A percentile compares a stretch with the other conserved stretches of the same genome.
These are phyloP conservation scores for Aureobasidium sp. DNA, from an alignment of 2,329 filamentous ascomycete species.

Conservation along the genomic window DNA sequence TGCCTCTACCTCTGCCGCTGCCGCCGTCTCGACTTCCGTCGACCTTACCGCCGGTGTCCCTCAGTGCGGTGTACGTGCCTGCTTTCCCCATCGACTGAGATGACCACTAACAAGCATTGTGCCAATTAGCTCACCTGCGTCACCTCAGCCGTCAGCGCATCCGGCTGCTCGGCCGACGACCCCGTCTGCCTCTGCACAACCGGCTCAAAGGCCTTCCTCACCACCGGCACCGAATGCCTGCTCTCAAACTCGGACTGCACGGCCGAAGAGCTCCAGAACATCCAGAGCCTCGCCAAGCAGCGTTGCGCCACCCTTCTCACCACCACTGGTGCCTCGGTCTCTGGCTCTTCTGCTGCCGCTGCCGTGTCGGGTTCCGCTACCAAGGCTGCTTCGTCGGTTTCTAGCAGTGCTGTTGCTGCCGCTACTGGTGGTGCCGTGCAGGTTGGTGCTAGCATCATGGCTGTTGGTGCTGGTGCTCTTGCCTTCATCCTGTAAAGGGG, in stretches of 20 bases:
- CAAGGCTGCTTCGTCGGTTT: not conserved
- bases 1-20: not conserved
- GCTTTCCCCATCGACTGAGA: not conserved
- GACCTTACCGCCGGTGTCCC: not conserved
- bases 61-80: not conserved
- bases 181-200: conserved; percentile 44
- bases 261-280: conserved; percentile 31
- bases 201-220: conserved; percentile 27
- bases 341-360: conserved; percentile 12
- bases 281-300: conserved; percentile 16
- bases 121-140: conserved; percentile 31
- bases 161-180: conserved; percentile 41
- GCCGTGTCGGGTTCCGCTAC: not conserved
- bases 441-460: conserved; percentile 9
- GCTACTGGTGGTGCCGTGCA: conserved; percentile 10
- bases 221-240: conserved; percentile 33
- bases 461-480: conserved; percentile 7
- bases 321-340: not conserved
- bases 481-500: not conserved
- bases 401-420: not conserved
- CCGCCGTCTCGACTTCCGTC: not conserved
- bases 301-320: not conserved
- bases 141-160: conserved; percentile 36
- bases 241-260: conserved; percentile 27
- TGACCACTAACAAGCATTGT: not conserved